phyloP scores from a whole-genome alignment of 306 rosid species.

The Chamaecrista fasciculata region DNA sequence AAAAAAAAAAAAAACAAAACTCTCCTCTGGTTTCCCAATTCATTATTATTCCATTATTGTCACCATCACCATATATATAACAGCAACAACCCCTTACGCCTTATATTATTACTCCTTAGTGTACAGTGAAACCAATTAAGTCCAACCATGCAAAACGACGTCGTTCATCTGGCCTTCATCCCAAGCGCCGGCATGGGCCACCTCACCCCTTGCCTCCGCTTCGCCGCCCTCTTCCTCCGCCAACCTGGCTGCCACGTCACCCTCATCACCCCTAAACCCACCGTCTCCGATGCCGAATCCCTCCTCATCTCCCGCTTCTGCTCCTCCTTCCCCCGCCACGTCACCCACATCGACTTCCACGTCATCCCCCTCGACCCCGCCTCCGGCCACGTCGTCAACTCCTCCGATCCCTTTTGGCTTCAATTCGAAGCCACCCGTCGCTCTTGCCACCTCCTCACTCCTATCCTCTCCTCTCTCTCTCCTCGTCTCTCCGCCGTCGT shows the following conservation, averaged over 20 bases:
- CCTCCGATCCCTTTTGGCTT: conserved; percentile 43
- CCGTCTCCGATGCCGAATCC: conserved; percentile 44
- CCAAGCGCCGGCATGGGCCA: conserved; percentile 53
- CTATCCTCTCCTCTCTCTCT: conserved; percentile 36
- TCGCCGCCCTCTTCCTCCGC: conserved; percentile 25
- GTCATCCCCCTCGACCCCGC: neutral
- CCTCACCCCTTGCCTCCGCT: conserved; percentile 34
- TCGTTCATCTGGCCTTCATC: conserved; percentile 35
- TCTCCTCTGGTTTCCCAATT: no score
- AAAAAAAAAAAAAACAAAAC: no score
- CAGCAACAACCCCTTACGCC: no score
- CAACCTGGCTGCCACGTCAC: conserved; percentile 30
- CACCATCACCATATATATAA: no score
- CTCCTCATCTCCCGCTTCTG: conserved; percentile 36
- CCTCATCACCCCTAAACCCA: conserved; percentile 40
- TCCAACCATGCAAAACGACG: no score
- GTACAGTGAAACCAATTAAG: no score
- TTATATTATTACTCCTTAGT: no score
- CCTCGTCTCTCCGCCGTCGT: conserved; percentile 41
- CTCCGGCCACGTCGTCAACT: conserved; percentile 23
- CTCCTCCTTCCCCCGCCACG: conserved; percentile 34
- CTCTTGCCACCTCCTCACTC: conserved; percentile 41
- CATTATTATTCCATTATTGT: no score
- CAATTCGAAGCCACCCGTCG: conserved; percentile 33
- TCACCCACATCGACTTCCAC: neutral